Conservation (phyloP, 108 stramenopile genomes). For the Conticribra weissflogii region DNA sequence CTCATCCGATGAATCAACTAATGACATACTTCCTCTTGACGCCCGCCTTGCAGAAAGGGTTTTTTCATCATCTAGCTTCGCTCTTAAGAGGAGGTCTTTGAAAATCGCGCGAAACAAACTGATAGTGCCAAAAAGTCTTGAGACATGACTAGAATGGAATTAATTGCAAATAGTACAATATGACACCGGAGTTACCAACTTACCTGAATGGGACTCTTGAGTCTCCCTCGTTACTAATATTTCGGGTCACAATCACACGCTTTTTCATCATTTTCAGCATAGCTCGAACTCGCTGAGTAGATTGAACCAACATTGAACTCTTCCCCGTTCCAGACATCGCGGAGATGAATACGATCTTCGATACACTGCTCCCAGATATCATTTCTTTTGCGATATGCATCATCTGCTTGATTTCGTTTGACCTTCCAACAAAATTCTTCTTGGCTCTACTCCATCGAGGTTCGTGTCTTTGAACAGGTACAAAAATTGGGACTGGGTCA, state of each 20-base stretch:
- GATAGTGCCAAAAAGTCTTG: not conserved
- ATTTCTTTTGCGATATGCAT: conserved; percentile 55
- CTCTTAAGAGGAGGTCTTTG: conserved; percentile 44
- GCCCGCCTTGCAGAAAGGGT: not conserved
- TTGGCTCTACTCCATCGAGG: conserved; percentile 47
- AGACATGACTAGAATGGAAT: not conserved
- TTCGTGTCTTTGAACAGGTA: conserved; percentile 57
- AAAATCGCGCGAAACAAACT: conserved; percentile 66
- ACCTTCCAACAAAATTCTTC: conserved; percentile 66
- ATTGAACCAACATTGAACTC: conserved; percentile 55
- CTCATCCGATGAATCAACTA: not conserved
- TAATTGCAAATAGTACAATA: not conserved
- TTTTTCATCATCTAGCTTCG: conserved; percentile 29
- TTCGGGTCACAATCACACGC: conserved; percentile 53
- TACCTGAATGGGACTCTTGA: conserved; percentile 62
- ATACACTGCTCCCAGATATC: conserved; percentile 3
- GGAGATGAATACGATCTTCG: conserved; percentile 48
- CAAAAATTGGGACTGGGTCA: conserved; percentile 74
- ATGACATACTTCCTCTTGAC: not conserved
- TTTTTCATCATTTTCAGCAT: conserved; percentile 44
- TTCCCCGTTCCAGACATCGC: conserved; percentile 71
- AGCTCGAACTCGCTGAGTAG: conserved; percentile 53
- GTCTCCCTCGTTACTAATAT: conserved; percentile 64
- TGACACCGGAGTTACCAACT: not conserved
- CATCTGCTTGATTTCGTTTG: conserved; percentile 56